Base-by-base conservation (phyloP, 2,329 filamentous ascomycete species). In the Botrytis cinerea region DNA sequence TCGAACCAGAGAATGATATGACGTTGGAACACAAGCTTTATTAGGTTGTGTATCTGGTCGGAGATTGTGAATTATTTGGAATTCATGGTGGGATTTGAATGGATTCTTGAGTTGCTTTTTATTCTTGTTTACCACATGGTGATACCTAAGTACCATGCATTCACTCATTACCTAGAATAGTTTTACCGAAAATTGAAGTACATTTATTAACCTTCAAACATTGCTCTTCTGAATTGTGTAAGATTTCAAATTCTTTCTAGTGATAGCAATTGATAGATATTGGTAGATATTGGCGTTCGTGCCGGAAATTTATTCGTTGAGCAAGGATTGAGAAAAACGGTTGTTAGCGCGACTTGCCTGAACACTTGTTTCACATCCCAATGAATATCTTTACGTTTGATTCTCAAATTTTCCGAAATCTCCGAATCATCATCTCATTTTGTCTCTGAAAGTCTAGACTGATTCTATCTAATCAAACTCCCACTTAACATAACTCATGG, bases 1-100 rank as follows among this genome's bases (percentile, higher is more conserved):
- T 99, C 75, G 93, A 98, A 88, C 96, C 96, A 25, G 96, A 99
- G 89, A 96, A 92, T 73, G 96, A 99, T 83, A 99, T 99, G 96
- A 98, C 95, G 59, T 89, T 98, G 71, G 96, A 99, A 89, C 95
- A 98, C 87, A 99, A 98, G 90, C 89, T 98, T 77, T 95, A 98
- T 82, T 93, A 88, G 83, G 69, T 71, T 62, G 4, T 14, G 45
- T 35, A 40, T 60, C 32, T 40, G 38, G 28, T 54, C 9, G n/a
- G 35, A 32, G 38, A 25, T 67, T 43, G 63, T 67, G 51, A 2
- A 32, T 32, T 32, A 4, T 32, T 32, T 32, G 32, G 32, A 32
- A 32, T 32, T 4, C 32, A 32, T 32, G 54, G 28, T 70, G 14
- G 35, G 59, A 12, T 70, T 73, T 70, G 25, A 28, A 48, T 63